Conservation (phyloP, 2,329 filamentous ascomycete species). For the Fusarium mexicanum region DNA sequence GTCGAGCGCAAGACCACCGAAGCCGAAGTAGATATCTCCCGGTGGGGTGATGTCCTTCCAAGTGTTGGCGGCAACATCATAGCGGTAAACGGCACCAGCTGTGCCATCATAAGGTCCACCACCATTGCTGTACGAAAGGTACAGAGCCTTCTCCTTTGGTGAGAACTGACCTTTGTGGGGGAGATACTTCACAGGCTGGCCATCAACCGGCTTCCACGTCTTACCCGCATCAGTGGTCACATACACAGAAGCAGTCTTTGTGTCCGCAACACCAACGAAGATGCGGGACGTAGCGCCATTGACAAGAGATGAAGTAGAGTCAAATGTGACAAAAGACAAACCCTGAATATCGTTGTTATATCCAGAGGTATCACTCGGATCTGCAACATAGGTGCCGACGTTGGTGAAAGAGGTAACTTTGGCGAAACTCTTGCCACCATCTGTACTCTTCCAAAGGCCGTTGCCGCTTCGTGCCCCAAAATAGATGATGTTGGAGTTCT, state of each 20-base stretch:
- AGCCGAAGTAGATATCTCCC: slow-evolving; percentile 62
- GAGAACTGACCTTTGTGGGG: slow-evolving; percentile 65
- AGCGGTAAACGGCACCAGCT: slow-evolving; percentile 63
- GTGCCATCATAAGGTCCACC: slow-evolving; percentile 67
- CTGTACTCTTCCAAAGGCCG: slow-evolving; percentile 67
- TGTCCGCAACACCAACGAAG: slow-evolving; percentile 66
- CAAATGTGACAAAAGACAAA: slow-evolving; percentile 64
- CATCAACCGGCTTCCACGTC: slow-evolving; percentile 61
- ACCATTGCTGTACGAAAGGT: slow-evolving; percentile 64
- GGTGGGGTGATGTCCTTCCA: slow-evolving; percentile 68
- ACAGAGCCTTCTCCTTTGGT: slow-evolving; percentile 61
- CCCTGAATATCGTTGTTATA: slow-evolving; percentile 58
- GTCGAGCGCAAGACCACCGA: slow-evolving; percentile 65
- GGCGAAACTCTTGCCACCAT: slow-evolving; percentile 63
- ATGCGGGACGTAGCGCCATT: slow-evolving; percentile 63
- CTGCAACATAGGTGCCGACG: slow-evolving; percentile 58
- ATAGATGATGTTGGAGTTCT: slow-evolving; percentile 65
- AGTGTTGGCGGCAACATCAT: slow-evolving; percentile 57
- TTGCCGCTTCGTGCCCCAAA: slow-evolving; percentile 68
- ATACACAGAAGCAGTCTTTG: slow-evolving; percentile 61
- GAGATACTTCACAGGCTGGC: slow-evolving; percentile 61
- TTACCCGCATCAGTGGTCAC: slow-evolving; percentile 63
- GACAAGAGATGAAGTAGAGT: slow-evolving; percentile 57
- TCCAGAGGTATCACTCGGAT: slow-evolving; percentile 56
- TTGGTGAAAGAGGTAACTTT: slow-evolving; percentile 63